phyloP scores from a whole-genome alignment of 768 basidiomycete genomes.

The Ramaria rubella region DNA sequence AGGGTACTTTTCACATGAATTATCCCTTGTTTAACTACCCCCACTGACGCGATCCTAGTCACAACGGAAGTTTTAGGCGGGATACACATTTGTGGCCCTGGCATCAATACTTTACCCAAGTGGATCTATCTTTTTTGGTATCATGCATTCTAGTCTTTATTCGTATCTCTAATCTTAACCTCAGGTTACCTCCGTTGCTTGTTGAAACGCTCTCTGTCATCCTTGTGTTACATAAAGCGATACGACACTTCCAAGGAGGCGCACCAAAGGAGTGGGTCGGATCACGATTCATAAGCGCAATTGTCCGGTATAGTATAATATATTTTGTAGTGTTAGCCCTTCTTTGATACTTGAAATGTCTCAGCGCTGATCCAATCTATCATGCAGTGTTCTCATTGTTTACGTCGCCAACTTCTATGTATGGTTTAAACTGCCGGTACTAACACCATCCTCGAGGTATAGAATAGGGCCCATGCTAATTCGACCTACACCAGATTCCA shows the following conservation, averaged over 20 bases:
- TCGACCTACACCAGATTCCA: background rate
- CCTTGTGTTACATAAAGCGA: background rate
- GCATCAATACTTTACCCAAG: background rate
- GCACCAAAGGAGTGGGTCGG: slow-evolving; percentile 2
- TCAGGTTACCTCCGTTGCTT: slow-evolving; percentile 5
- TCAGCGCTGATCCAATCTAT: background rate
- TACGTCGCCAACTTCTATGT: slow-evolving; percentile 8
- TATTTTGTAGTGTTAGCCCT: slow-evolving; percentile 5
- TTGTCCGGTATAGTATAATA: slow-evolving; percentile 2
- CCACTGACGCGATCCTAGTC: background rate
- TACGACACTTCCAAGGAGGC: background rate
- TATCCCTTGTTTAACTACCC: background rate
- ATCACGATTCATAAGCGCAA: slow-evolving; percentile 3
- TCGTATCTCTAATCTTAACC: background rate
- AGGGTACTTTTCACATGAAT: background rate
- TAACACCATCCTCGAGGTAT: too few species aligned
- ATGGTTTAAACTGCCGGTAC: background rate
- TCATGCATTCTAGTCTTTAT: background rate
- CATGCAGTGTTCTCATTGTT: background rate
- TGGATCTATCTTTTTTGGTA: slow-evolving; percentile 5
- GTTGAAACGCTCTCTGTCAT: slow-evolving; percentile 1
- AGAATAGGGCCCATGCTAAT: background rate
- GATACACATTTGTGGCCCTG: slow-evolving; percentile 4
- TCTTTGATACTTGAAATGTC: background rate
- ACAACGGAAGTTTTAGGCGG: too few species aligned